Base-by-base conservation (phyloP, 257 asterid genomes). In the Solanum verrucosum region DNA sequence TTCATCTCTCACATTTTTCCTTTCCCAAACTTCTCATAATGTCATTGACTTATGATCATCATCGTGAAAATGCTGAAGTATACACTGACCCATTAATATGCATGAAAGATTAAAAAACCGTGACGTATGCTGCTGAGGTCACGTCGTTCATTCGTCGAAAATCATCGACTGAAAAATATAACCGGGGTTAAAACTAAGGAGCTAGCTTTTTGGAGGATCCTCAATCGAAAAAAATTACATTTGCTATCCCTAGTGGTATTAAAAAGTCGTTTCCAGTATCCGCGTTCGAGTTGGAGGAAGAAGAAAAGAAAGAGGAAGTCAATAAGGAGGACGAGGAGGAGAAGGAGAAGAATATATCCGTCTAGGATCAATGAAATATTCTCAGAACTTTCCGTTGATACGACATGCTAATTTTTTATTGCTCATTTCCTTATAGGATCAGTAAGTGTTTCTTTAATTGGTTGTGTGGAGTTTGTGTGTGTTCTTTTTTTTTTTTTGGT, bases 101-200 rank as follows among this genome's bases (percentile, higher is more conserved):
- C 95, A 93, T 92, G 93, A 74, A 86, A 88, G 15, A 95, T 94
- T 94, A 74, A 91, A 5, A 89, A 2, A 91, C 87, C 86, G 96
- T 93, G 7, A 88, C 91, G 88, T 94, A 93, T 90, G 98, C 92
- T 75, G 87, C 91, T 29, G 95, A 90, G 87, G 93, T 96, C 71
- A 91, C 98, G 49, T 96, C 49, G 5, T 42, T 42, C 49, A 4
- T 42, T 42, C 13, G 46, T 40, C 23, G 92, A 94, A 88, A 92
- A 94, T 42, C 95, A 92, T 52, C 86, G 91, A 91, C 92, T 95
- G 98, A 93, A 90, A 88, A 91, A 89, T 65, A 78, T 96, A 63
- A 95, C 93, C 0, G 98, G 98, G 14, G 96, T 96, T 65, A 93
- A 94, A 91, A 91, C 94, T 88, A 96, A 94, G 92, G 97, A 94